These are phyloP conservation scores for Inosperma sp. DNA, from an alignment of 768 basidiomycete species.

Conservation along the genomic window DNA sequence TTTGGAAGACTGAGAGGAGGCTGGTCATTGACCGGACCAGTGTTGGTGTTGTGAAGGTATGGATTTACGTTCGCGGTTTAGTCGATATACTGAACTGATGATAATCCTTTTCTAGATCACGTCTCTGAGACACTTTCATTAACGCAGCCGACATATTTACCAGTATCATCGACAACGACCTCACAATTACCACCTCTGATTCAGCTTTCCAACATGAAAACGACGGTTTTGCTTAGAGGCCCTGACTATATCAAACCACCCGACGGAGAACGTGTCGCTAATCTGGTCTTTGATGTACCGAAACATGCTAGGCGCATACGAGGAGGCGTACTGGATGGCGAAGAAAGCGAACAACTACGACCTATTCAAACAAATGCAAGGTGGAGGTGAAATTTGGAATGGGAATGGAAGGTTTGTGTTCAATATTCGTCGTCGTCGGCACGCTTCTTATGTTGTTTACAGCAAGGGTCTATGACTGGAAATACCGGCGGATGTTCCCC, in stretches of 20 bases:
- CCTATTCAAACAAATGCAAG: conserved; percentile 47
- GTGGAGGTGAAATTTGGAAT: conserved; percentile 63
- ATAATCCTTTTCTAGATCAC: conserved; percentile 49
- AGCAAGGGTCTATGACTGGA: conserved; percentile 70
- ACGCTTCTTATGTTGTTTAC: background rate
- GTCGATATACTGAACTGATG: conserved; percentile 7
- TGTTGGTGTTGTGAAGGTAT: conserved; percentile 70
- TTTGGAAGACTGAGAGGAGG: conserved; percentile 69
- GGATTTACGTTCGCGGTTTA: conserved; percentile 12
- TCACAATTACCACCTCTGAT: conserved; percentile 35
- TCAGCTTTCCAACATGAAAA: conserved; percentile 62
- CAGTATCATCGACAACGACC: conserved; percentile 27
- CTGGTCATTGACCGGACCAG: conserved; percentile 60
- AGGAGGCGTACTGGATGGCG: conserved; percentile 57
- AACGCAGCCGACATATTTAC: conserved; percentile 55
- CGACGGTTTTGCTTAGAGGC: conserved; percentile 66
- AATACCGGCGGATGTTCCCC: conserved; percentile 60
- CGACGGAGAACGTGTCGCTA: conserved; percentile 73
- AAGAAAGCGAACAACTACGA: conserved; percentile 24
- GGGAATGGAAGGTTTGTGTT: conserved; percentile 56
- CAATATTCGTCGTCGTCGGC: background rate
- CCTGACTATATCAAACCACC: conserved; percentile 71
- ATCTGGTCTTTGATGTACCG: conserved; percentile 78
- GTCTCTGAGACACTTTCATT: conserved; percentile 59
- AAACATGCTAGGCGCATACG: conserved; percentile 56